These are phyloP conservation scores for Saxispiralis lemnorum DNA, from an alignment of 495 filamentous ascomycete genomes.

Conservation along the genomic window DNA sequence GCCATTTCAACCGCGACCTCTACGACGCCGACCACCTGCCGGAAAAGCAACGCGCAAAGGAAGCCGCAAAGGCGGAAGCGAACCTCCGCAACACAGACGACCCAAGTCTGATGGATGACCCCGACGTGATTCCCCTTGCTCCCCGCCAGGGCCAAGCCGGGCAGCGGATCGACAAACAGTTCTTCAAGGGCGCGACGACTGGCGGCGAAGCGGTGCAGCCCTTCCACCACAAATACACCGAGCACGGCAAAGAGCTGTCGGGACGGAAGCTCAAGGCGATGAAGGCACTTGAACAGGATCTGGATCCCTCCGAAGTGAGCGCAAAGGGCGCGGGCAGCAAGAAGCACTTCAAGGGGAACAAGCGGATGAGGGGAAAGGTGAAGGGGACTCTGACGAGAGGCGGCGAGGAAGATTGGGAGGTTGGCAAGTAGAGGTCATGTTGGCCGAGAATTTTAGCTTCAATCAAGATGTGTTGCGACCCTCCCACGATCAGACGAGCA, in stretches of 20 bases:
- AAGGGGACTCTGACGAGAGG: background rate
- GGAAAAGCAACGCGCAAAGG: slow-evolving; percentile 44
- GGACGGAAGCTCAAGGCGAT: slow-evolving; percentile 73
- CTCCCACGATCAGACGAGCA: too few species aligned
- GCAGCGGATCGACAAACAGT: slow-evolving; percentile 58
- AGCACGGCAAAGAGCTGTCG: slow-evolving; percentile 63
- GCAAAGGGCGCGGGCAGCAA: slow-evolving; percentile 41
- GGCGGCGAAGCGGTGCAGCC: slow-evolving; percentile 41
- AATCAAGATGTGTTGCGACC: too few species aligned
- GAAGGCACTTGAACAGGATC: slow-evolving; percentile 65
- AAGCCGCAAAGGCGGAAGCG: slow-evolving; percentile 23
- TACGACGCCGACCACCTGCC: slow-evolving; percentile 70
- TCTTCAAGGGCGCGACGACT: slow-evolving; percentile 56
- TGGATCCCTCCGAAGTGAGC: slow-evolving; percentile 68
- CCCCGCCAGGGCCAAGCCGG: slow-evolving; percentile 47
- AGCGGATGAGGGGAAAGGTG: slow-evolving; percentile 32
- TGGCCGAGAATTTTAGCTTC: too few species aligned
- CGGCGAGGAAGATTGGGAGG: background rate
- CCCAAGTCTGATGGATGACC: slow-evolving; percentile 24
- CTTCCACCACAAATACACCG: slow-evolving; percentile 72
- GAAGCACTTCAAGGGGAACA: slow-evolving; percentile 86
- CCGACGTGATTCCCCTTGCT: slow-evolving; percentile 20
- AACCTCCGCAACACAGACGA: slow-evolving; percentile 16
- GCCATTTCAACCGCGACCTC: slow-evolving; percentile 72
- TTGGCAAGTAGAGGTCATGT: too few species aligned